Evolutionary conservation across 1,284 basidiomycete species (phyloP).

Genomic region (Exobasidium rhododendri): DNA sequence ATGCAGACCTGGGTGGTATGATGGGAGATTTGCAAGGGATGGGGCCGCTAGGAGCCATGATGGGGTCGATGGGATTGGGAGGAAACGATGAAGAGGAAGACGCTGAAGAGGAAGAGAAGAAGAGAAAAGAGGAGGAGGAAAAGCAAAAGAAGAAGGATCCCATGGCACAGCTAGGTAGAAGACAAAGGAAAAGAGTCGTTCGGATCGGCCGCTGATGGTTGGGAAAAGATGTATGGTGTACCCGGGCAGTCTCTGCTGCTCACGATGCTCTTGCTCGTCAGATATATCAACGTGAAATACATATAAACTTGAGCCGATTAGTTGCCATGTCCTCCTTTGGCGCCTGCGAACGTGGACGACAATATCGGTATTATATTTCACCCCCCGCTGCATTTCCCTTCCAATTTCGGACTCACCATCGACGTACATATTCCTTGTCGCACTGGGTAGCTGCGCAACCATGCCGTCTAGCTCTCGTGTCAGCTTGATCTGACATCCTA

Average conservation of each 20-base stretch:
- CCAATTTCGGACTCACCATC: constrained; percentile 63
- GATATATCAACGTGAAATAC: no score
- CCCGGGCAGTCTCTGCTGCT: no score
- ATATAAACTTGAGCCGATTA: no score
- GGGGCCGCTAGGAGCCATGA: constrained; percentile 48
- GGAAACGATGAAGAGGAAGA: constrained; percentile 46
- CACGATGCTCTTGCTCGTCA: no score
- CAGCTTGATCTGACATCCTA: constrained; percentile 77
- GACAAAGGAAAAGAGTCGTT: constrained; percentile 17
- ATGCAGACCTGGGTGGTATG: constrained; percentile 43
- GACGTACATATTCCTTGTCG: constrained; percentile 96
- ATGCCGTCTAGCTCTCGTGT: constrained; percentile 81
- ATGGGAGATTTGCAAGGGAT: constrained; percentile 43
- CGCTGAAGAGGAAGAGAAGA: constrained; percentile 2
- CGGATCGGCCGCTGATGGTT: constrained; percentile 13
- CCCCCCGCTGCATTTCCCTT: not conserved
- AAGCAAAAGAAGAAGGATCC: constrained; percentile 19
- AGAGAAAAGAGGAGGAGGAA: constrained; percentile 12
- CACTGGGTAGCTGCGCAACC: constrained; percentile 78
- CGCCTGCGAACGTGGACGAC: not conserved
- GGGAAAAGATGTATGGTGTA: not conserved
- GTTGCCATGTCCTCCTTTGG: constrained; percentile 9
- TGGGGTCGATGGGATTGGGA: constrained; percentile 45
- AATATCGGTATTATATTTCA: not conserved
- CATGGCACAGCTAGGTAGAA: constrained; percentile 10